Evolutionary conservation across 2,329 filamentous ascomycete species (phyloP).

Genomic region (Hypomyces rosellus): DNA sequence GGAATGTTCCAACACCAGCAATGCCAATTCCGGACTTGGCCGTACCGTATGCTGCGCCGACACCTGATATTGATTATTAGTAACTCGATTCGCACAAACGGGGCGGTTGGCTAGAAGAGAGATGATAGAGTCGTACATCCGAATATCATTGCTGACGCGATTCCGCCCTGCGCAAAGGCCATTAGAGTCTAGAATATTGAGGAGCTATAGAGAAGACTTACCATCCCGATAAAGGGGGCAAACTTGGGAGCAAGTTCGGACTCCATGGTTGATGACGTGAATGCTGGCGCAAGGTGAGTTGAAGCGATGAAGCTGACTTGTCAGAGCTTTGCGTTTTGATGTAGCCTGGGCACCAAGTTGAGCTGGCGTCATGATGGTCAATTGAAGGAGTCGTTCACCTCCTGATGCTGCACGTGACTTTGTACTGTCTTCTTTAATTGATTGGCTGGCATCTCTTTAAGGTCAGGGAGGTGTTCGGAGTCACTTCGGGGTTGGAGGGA

Average conservation of each 20-base stretch:
- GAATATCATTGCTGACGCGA: conserved; percentile 77
- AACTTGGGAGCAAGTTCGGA: conserved; percentile 68
- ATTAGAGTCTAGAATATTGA: conserved; percentile 19
- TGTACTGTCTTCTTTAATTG: not conserved
- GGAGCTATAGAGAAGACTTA: conserved; percentile 37
- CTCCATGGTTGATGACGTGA: conserved; percentile 39
- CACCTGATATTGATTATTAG: conserved; percentile 31
- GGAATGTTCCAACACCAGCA: conserved; percentile 75
- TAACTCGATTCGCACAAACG: conserved; percentile 6
- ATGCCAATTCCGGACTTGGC: conserved; percentile 87
- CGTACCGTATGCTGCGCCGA: conserved; percentile 79
- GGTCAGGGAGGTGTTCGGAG: conserved; percentile 4
- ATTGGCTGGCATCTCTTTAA: conserved; percentile 2
- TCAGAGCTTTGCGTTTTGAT: conserved; percentile 4
- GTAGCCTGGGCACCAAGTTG: conserved; percentile 6
- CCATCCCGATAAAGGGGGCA: conserved; percentile 84
- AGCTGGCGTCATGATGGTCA: conserved; percentile 10
- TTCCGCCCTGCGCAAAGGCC: conserved; percentile 54
- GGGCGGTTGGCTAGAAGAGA: conserved; percentile 8
- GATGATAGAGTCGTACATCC: conserved; percentile 54
- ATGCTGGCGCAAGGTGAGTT: conserved; percentile 12
- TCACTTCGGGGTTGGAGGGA: not conserved
- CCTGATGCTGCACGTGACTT: not conserved
- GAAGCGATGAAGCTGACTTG: not conserved
- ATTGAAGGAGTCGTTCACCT: not conserved